Evolutionary conservation across 495 filamentous ascomycete genomes (phyloP).

Genomic region (Penicillium nucicola): DNA sequence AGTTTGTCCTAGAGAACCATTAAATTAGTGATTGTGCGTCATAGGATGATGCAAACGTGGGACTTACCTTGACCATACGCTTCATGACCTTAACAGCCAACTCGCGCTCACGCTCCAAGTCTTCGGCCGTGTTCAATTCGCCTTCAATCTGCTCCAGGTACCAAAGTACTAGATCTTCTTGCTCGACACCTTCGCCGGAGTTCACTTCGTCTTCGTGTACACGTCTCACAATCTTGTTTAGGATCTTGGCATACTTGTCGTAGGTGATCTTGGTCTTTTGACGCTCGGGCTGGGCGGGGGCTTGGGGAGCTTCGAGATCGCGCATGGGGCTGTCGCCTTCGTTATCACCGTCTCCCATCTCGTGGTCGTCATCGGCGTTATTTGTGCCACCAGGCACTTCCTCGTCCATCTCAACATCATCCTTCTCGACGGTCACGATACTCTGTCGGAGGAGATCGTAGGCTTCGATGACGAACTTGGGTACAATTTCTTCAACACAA

Average conservation of each 20-base stretch:
- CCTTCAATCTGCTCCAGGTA: conserved; percentile 92
- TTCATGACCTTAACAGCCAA: conserved; percentile 86
- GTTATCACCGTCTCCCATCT: conserved; percentile 48
- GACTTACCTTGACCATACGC: conserved; percentile 90
- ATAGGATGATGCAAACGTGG: background rate
- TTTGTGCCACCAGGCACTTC: conserved; percentile 48
- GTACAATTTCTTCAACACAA: conserved; percentile 86
- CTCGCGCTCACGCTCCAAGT: conserved; percentile 69
- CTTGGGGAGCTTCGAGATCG: conserved; percentile 36
- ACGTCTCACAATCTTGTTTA: conserved; percentile 76
- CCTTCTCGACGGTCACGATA: conserved; percentile 97
- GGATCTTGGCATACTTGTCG: conserved; percentile 88
- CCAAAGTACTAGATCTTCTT: conserved; percentile 82
- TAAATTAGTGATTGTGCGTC: conserved; percentile 6
- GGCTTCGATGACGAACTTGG: conserved; percentile 84
- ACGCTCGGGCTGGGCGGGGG: conserved; percentile 37
- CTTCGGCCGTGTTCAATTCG: conserved; percentile 76
- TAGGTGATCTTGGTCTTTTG: conserved; percentile 88
- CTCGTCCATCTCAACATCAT: conserved; percentile 95
- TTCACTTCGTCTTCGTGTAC: conserved; percentile 73
- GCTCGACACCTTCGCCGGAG: conserved; percentile 82
- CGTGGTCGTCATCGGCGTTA: conserved; percentile 31
- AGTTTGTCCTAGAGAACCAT: conserved; percentile 69
- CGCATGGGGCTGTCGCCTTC: conserved; percentile 74
- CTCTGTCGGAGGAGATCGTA: conserved; percentile 85